Percentiles rank a stretch among this genome's conserved stretches.
phyloP scores from a whole-genome alignment of 2,329 filamentous ascomycete genomes.

The Claviceps sp. region DNA sequence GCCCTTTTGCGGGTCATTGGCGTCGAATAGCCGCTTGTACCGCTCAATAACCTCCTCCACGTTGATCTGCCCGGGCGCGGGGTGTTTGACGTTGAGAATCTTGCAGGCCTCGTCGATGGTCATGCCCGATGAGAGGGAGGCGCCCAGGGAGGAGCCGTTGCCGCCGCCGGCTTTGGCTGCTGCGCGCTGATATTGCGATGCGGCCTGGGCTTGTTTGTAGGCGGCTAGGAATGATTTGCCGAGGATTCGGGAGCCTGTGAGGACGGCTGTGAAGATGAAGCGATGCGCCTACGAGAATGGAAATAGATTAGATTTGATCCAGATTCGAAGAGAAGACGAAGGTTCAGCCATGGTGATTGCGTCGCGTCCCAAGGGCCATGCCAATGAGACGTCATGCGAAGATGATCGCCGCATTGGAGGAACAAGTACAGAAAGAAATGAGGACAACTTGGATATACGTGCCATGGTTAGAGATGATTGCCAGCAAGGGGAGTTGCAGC shows the following conservation, averaged over 20 bases:
- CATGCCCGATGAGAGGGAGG: conserved; percentile 54
- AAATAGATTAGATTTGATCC: conserved; percentile 8
- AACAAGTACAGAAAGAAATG: not conserved
- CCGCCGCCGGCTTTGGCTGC: conserved; percentile 48
- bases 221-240: conserved; percentile 88
- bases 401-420: not conserved
- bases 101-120: conserved; percentile 94
- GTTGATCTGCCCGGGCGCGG: conserved; percentile 57
- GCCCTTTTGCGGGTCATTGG: conserved; percentile 88
- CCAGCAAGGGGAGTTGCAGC: not conserved
- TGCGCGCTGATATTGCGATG: conserved; percentile 66
- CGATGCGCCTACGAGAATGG: conserved; percentile 64
- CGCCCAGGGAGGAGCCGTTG: conserved; percentile 39
- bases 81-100: conserved; percentile 90
- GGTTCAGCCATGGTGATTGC: no score
- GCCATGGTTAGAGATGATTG: conserved; percentile 15
- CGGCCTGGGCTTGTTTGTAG: conserved; percentile 86
- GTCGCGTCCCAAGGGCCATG: not conserved
- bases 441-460: conserved; percentile 8
- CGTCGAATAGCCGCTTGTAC: conserved; percentile 91
- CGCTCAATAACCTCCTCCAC: conserved; percentile 68
- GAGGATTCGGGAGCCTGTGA: conserved; percentile 83
- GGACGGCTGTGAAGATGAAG: conserved; percentile 74
- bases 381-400: not conserved
- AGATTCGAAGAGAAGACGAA: not conserved